Percentiles rank a stretch among this genome's conserved stretches.
phyloP scores from a whole-genome alignment of 805 yeast species.

The Barnettozyma sp. region DNA sequence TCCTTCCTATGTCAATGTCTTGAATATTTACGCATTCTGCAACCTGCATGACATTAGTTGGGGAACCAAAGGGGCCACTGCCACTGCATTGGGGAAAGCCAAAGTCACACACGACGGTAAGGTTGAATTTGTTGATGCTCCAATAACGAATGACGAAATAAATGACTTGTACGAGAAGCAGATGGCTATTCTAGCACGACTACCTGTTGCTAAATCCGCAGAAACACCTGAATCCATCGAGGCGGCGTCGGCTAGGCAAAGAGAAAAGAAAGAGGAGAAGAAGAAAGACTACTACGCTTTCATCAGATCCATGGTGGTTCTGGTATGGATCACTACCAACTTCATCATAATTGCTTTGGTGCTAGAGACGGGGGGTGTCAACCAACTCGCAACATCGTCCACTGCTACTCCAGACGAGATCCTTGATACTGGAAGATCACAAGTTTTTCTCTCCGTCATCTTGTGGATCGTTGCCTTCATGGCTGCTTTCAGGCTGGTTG shows the following conservation, averaged over 20 bases:
- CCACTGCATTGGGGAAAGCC: constrained; percentile 79
- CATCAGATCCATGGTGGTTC: constrained; percentile 81
- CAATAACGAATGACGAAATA: constrained; percentile 70
- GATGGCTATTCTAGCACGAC: constrained; percentile 46
- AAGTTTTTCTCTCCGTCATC: constrained; percentile 71
- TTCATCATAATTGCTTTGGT: constrained; percentile 78
- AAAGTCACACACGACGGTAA: constrained; percentile 61
- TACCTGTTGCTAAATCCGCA: constrained; percentile 23
- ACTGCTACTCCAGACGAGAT: constrained; percentile 17
- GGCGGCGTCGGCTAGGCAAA: constrained; percentile 30
- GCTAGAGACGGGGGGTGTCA: constrained; percentile 75
- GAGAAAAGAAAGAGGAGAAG: constrained; percentile 39
- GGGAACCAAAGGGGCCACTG: constrained; percentile 88
- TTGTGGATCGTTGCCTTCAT: constrained; percentile 90
- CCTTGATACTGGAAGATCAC: constrained; percentile 34
- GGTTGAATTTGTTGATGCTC: constrained; percentile 56
- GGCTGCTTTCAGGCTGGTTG: constrained; percentile 77
- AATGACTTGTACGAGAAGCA: constrained; percentile 67
- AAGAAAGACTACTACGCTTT: constrained; percentile 84
- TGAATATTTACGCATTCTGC: constrained; percentile 93
- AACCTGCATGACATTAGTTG: constrained; percentile 94
- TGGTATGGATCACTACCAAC: constrained; percentile 85
- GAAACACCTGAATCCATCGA: constrained; percentile 24
- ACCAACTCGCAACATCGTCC: constrained; percentile 27
- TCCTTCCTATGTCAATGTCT: constrained; percentile 85